Base-by-base conservation (phyloP, 75 land plant genomes). In the Azolla pinnata region DNA sequence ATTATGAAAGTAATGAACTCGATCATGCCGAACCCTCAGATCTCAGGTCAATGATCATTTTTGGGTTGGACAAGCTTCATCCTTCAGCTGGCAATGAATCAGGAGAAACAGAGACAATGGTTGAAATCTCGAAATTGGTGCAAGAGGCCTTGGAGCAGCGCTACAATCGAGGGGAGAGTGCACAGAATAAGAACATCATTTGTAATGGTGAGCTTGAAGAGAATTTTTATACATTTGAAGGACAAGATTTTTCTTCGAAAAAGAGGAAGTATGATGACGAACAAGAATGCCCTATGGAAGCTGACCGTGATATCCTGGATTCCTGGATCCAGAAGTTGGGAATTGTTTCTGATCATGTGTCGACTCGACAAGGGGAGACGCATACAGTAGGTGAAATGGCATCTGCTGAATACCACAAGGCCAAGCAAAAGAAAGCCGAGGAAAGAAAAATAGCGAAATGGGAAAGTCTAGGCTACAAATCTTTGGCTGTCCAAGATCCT, bases 391-490 rank as follows among this genome's bases (percentile, higher is more conserved):
- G 54, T 26, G 27, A 25, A 23, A 46, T 18, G 14, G 23, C 4
- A 4, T 4, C 10, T 14, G 2, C 21, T 17, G 49, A 46, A 17
- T 18, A 46, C 17, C 49, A 74, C 58, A 80, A 73, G 59, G 71
- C 75, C 29, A 77, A 71, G 46, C 25, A 59, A 33, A 73, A 74
- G 53, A 81, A 77, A 61, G 71, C 70, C 20, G 96, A 90, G 47
- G 80, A 83, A 35, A 83, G 73, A 70, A 90, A 74, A 49, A 19
- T 64, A 27, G 42, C 80, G 4, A 90, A 86, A 38, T 90, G 96
- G 96, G 76, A 83, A 63, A 64, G 84, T 32, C 66, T 76, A 61
- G 90, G 87, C 24, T 90, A 90, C 44, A 72, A 69, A 8, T 90
- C 96, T 20, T 66, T 86, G 54, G 69, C 81, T 59, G 67, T 90